Evolutionary conservation across 2,329 filamentous ascomycete genomes (phyloP), one percentile per base, ranked within the genome.

Genomic region (Amylocarpus encephaloides): DNA sequence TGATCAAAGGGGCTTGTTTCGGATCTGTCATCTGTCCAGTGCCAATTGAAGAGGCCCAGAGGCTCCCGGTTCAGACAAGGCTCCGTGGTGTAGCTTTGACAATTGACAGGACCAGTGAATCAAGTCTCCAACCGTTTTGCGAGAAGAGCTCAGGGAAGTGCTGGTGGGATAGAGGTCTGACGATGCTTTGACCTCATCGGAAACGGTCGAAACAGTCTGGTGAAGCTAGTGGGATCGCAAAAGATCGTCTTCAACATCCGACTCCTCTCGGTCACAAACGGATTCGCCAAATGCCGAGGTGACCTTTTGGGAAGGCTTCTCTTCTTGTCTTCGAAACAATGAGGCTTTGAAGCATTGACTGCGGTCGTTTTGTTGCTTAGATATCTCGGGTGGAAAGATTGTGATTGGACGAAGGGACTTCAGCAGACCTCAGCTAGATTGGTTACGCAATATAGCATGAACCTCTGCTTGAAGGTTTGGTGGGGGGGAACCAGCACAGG

Each of bases 111-210:
- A 53, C 49, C 46, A 49, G 43, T 54, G 58, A 52, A 57, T 52
- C 54, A 50, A 53, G 53, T 52, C 53, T 56, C 45, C 41, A 51
- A 48, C 43, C 30, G 48, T 54, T 52, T 61, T 62, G 57, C 56
- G 52, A 61, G 52, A 41, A 57, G 52, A 54, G 33, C 39, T 46
- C 48, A 26, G 32, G 54, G 59, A 53, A 51, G 48, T 59, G 59
- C 50, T 54, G 52, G 55, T 50, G 52, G 41, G 56, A 62, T 61
- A 52, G 56, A 62, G 51, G 49, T 62, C 55, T 56, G 58, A 63
- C 54, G 60, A 61, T 64, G 63, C 63, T 62, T 64, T 64, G 62
- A 66, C 64, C 56, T 59, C 53, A 59, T 57, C 56, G 55, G 62
- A 60, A 60, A 62, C 58, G 50, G 55, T 62, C 59, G 60, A 64